Base-by-base conservation (phyloP, 2,329 filamentous ascomycete species). In the Colletotrichum chlorophyti region DNA sequence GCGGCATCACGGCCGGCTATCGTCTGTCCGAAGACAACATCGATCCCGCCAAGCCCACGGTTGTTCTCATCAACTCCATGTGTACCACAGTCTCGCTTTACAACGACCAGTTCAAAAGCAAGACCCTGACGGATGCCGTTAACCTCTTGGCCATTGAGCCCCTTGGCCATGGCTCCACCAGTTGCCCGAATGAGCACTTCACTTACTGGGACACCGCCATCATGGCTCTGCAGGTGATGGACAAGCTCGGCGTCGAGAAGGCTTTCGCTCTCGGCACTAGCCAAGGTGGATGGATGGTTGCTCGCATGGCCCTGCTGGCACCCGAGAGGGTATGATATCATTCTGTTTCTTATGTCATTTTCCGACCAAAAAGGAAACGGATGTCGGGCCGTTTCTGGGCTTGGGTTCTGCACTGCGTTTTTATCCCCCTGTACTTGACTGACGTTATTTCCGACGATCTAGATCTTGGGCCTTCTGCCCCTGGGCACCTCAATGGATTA, bases 171-270 rank as follows among this genome's bases (percentile, higher is more conserved):
- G 81, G 81, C 60, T 69, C 75, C 14, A 83, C 80, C 2, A 70
- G 67, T 53, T 72, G 66, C 53, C 51, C 67, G n/a, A 64, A 66
- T 0, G 79, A 82, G 64, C 77, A 81, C 58, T 84, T 81, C 64
- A 83, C 79, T 2, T 83, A 82, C 70, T 84, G 82, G 82, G 82
- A 84, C 66, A 71, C 80, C 3, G 81, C 81, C 40, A 69, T 75
- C 58, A 79, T 86, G 79, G 77, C 78, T 10, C 69, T 84, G 8
- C 82, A 87, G 69, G 81, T 83, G 2, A 73, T 87, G 74, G 78
- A 84, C 34, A 74, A 74, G 5, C 72, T 84, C 3, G 73, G 74
- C 2, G 72, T 83, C 23, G 48, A 72, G 15, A 78, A 78, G 70
- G 80, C 78, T 0, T 83, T 81, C 60, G 75, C 76, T 1, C 66